Evolutionary conservation across 495 filamentous ascomycete genomes (phyloP).

Genomic region (Neurospora sp.): DNA sequence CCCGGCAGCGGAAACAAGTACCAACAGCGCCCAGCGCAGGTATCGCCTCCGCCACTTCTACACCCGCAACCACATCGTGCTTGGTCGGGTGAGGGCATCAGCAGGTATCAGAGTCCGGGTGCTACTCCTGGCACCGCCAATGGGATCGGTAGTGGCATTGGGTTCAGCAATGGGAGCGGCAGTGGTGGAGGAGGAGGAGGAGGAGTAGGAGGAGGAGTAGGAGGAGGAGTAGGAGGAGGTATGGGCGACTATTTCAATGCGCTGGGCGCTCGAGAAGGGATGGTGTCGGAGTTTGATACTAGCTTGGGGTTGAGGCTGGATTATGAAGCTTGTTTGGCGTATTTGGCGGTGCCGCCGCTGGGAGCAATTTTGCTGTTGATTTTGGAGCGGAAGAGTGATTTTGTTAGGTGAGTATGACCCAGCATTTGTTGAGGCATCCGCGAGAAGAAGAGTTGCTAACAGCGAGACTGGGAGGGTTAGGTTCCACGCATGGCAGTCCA

Average conservation of each 20-base stretch:
- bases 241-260: slow-evolving; percentile 27
- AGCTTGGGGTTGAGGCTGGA: slow-evolving; percentile 58
- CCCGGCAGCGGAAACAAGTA: slow-evolving; percentile 24
- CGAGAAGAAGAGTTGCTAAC: background rate
- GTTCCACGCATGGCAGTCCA: slow-evolving; percentile 94
- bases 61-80: slow-evolving; percentile 41
- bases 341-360: slow-evolving; percentile 75
- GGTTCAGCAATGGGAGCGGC: background rate
- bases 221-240: slow-evolving; percentile 8
- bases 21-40: slow-evolving; percentile 25
- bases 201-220: slow-evolving; percentile 10
- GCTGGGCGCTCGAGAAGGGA: slow-evolving; percentile 22
- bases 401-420: slow-evolving; percentile 61
- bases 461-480: slow-evolving; percentile 26
- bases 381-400: slow-evolving; percentile 89
- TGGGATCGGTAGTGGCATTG: background rate
- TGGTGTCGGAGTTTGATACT: slow-evolving; percentile 57
- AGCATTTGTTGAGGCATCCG: background rate
- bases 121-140: background rate
- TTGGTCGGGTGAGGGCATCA: slow-evolving; percentile 28
- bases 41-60: slow-evolving; percentile 36
- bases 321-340: slow-evolving; percentile 85
- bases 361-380: slow-evolving; percentile 78
- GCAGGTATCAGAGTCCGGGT: slow-evolving; percentile 15
- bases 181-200: background rate